Evolutionary conservation across 139 green algal genomes (phyloP), one percentile per base, ranked within the genome.

Genomic region (Chlorokybus atmophyticus): DNA sequence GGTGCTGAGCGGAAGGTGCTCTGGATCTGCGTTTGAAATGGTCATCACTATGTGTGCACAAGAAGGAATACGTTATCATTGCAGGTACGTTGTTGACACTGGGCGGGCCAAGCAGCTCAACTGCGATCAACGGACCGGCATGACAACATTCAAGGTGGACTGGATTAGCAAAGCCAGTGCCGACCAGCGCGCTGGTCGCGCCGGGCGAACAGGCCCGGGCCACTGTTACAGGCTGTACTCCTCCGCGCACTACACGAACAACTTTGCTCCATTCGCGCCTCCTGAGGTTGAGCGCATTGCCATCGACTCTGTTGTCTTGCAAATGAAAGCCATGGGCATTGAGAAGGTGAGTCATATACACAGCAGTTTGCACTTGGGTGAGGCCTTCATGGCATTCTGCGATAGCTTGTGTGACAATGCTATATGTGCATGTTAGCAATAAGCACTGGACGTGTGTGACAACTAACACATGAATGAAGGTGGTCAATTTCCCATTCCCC

Each of bases 161-260:
- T 68, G 41, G 39, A 71, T 71, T 24, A 57, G 5, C 54, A 60
- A 77, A 32, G 89, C 89, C 30, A 76, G 75, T 14, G 82, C 88
- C 0, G 64, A 79, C 52, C 89, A 97, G 79, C 75, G 89, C 1
- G 83, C 87, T 19, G 89, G 89, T 2, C 77, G 89, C 0, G 88
- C 90, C 1, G 91, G 91, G 17, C 82, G 91, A 38, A 93, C 82
- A 0, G 85, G 87, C 3, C 88, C 91, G 2, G 91, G 91, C 29
- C 87, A 95, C 71, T 84, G 78, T 66, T 99, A 96, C 79, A 77
- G 90, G 7, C 75, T 97, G 48, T 97, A 81, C 61, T 86, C 76
- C 10, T 83, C 71, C 0, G 88, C 90, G 4, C 70, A 85, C 28
- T 97, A 85, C 75, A 84, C 87, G 55, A 79, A 95, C 60, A 82